Base-by-base conservation (phyloP, 1,284 basidiomycete species). In the Ustilago lituana region DNA sequence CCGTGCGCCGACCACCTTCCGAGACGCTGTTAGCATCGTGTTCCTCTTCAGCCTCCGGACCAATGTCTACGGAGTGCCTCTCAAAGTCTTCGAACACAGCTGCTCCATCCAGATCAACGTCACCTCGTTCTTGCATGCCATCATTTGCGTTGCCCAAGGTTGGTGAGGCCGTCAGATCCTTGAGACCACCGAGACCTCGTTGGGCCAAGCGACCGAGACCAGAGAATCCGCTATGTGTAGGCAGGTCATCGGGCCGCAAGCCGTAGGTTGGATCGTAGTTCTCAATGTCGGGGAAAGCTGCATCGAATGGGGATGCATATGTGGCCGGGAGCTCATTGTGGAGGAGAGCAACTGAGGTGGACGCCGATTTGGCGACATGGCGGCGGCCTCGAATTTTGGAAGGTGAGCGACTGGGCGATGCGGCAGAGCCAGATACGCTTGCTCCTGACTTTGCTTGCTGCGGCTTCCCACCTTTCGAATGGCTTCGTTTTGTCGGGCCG, bases 251-350 rank as follows among this genome's bases (percentile, higher is more conserved):
- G 6, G 74, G 85, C 14, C 94, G 89, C n/a, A 97, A 85, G n/a
- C 94, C 94, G 77, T 98, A 97, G 0, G 94, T 97, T 0, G 94
- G 94, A 78, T 98, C 94, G 82, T 92, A 96, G 65, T 91, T 88
- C 83, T 95, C 94, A 36, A 94, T 87, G 38, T 80, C 77, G 27
- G 67, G 69, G 32, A 75, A 68, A 1, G 54, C 60, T 5, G 67
- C 54, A 32, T 57, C 62, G 55, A 71, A 66, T 1, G 70, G 48
- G 9, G 69, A 71, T 29, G 70, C 29, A 10, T 55, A 44, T 9
- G 56, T 32, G 8, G 48, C 22, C 0, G 50, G 39, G 29, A 46
- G 38, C 20, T 73, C 59, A 32, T 26, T 47, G 49, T 65, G 50
- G n/a, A 65, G 51, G 17, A 56, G 48, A 4, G 51, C 62, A 17